Base-by-base conservation (phyloP, 176 grass and related monocot genomes). In the Tuctoria greenei region DNA sequence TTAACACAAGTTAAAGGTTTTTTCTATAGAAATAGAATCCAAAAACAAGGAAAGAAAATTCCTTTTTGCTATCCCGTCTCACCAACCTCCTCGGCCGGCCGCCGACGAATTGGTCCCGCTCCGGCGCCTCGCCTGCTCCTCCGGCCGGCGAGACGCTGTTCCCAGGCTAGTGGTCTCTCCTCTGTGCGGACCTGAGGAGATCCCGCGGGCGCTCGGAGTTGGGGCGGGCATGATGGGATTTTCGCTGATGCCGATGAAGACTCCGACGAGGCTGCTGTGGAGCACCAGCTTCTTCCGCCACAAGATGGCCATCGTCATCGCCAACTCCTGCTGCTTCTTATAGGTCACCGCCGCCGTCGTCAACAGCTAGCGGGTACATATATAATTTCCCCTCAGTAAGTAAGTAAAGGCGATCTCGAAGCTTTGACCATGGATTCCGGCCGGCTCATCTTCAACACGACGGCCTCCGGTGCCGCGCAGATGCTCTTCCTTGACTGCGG, bases 211-310 rank as follows among this genome's bases (percentile, higher is more conserved):
- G 44, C 45, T 61, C 44, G 62, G 67, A 67, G 26, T 37, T 79
- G 81, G 83, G 80, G 84, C 35, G 20, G 43, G 61, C 51, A 91
- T 89, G 93, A 94, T 88, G 95, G 91, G 91, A 58, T 74, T 94
- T 71, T 94, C 89, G 66, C 72, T 94, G 23, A 88, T 54, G 62
- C 91, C 88, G 78, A 98, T 98, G 95, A 93, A 88, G 76, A 90
- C 72, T 71, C 89, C 91, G 56, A 91, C 95, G 42, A 80, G 95
- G 45, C 91, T 98, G 67, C 82, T 98, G 84, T 98, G 95, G 95
- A 94, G 91, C 68, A 90, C 91, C 89, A 94, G 91, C 79, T 98
- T 98, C 95, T 98, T 98, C 80, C 95, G 95, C 91, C 95, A 98
- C 60, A 98, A 98, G 95, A 83, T 87, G 85, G 77, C 74, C 79